Percentiles rank a stretch among this genome's conserved stretches.
These are phyloP conservation scores for Penicillium oxalicum DNA, from an alignment of 2,329 filamentous ascomycete species.

Conservation along the genomic window DNA sequence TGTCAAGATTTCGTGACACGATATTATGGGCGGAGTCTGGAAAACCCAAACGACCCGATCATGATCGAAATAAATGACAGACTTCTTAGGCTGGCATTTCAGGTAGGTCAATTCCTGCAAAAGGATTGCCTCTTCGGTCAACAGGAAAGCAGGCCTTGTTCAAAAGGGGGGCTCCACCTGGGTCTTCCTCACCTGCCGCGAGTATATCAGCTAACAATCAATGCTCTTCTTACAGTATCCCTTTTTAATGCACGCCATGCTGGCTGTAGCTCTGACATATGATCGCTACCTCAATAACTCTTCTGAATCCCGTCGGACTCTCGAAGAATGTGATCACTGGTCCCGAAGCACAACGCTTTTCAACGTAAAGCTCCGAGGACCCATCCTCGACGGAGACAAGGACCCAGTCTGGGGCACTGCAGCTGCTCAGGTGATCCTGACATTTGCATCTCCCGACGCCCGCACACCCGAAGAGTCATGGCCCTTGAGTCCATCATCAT, in stretches of 20 bases:
- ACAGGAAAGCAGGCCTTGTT: no score
- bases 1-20: constrained; percentile 41
- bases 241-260: constrained; percentile 44
- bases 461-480: constrained; percentile 45
- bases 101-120: constrained; percentile 24
- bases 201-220: no score
- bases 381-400: constrained; percentile 32
- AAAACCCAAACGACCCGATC: constrained; percentile 33
- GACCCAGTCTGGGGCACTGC: constrained; percentile 47
- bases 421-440: constrained; percentile 37
- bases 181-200: no score
- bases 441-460: constrained; percentile 39
- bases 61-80: constrained; percentile 36
- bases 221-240: constrained; percentile 31
- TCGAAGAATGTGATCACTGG: constrained; percentile 43
- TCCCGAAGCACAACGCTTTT: constrained; percentile 40
- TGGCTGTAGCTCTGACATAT: constrained; percentile 41
- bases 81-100: constrained; percentile 37
- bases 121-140: no score
- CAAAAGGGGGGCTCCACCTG: no score
- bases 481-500: constrained; percentile 45
- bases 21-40: constrained; percentile 37
- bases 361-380: constrained; percentile 32
- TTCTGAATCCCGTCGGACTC: constrained; percentile 17
- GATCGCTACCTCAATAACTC: constrained; percentile 23